A percentile compares a stretch with the other conserved stretches of the same genome.
These are phyloP conservation scores for Laburnicola sp. DNA, from an alignment of 2,329 filamentous ascomycete genomes.

Conservation along the genomic window DNA sequence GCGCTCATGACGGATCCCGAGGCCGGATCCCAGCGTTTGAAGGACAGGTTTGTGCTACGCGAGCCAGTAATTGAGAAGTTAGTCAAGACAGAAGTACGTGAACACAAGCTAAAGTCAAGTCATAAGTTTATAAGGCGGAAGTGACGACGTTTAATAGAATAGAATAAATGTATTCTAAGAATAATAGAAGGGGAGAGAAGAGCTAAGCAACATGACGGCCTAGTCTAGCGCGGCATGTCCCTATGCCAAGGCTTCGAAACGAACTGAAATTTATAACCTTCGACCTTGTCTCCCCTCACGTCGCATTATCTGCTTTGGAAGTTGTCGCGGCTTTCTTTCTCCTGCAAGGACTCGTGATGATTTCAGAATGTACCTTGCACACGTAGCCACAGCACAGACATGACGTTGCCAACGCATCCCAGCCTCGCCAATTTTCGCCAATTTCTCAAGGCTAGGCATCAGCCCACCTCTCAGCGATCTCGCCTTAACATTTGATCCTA, in stretches of 20 bases:
- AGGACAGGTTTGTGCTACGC: no score
- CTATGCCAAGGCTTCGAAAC: not conserved
- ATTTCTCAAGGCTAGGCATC: slow-evolving; percentile 27
- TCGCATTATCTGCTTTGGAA: not conserved
- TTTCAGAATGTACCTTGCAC: slow-evolving; percentile 19
- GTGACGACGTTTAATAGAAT: no score
- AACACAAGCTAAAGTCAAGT: no score
- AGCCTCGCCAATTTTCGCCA: slow-evolving; percentile 39
- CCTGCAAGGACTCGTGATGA: not conserved
- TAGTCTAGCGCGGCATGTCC: no score
- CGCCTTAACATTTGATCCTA: slow-evolving; percentile 1
- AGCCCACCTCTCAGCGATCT: slow-evolving; percentile 27
- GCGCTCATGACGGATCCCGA: no score
- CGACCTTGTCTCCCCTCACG: not conserved
- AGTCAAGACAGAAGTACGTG: no score
- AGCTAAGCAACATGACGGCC: no score
- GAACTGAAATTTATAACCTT: not conserved
- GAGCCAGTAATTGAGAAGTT: no score
- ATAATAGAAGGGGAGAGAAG: no score
- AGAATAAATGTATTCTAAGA: no score
- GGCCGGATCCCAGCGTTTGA: no score
- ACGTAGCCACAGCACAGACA: slow-evolving; percentile 26
- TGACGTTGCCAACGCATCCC: slow-evolving; percentile 33
- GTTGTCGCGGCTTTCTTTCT: not conserved
- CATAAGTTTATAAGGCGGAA: no score